Evolutionary conservation across 306 rosid species (phyloP).

Genomic region (Gastrolobium bilobum): DNA sequence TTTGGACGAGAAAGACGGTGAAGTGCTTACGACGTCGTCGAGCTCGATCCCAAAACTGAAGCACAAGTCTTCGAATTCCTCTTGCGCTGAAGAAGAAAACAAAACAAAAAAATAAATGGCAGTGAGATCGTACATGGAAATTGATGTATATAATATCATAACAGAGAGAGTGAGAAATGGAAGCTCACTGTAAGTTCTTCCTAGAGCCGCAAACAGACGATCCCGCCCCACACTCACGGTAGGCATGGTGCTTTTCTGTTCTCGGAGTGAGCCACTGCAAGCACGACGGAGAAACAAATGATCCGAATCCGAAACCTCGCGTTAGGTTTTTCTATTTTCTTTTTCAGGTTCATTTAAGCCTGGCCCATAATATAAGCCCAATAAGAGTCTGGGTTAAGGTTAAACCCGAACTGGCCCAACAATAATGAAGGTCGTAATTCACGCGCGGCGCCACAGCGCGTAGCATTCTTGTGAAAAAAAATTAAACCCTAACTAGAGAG

Average conservation of each 20-base stretch:
- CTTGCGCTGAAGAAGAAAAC: constrained; percentile 69
- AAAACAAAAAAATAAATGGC: neutral
- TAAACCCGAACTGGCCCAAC: neutral
- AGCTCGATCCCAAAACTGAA: constrained; percentile 94
- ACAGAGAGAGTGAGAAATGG: neutral
- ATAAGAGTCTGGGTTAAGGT: neutral
- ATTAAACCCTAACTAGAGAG: constrained; percentile 26
- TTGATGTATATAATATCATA: neutral
- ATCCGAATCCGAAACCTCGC: neutral
- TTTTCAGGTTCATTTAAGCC: neutral
- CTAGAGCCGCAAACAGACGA: constrained; percentile 80
- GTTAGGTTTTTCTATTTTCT: constrained; percentile 9
- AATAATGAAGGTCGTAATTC: neutral
- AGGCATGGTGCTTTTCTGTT: constrained; percentile 70
- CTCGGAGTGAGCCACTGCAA: constrained; percentile 24
- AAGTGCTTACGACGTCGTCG: constrained; percentile 81
- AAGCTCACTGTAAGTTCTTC: constrained; percentile 79
- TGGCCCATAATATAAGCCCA: constrained; percentile 12
- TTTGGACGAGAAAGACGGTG: neutral
- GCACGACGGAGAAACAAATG: constrained; percentile 1
- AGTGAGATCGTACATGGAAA: neutral
- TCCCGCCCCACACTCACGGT: constrained; percentile 89
- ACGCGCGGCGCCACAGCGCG: neutral
- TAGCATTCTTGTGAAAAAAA: neutral
- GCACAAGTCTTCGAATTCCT: constrained; percentile 90